phyloP scores from a whole-genome alignment of 2,329 filamentous ascomycete genomes.

The Trichophyton schoenleinii region DNA sequence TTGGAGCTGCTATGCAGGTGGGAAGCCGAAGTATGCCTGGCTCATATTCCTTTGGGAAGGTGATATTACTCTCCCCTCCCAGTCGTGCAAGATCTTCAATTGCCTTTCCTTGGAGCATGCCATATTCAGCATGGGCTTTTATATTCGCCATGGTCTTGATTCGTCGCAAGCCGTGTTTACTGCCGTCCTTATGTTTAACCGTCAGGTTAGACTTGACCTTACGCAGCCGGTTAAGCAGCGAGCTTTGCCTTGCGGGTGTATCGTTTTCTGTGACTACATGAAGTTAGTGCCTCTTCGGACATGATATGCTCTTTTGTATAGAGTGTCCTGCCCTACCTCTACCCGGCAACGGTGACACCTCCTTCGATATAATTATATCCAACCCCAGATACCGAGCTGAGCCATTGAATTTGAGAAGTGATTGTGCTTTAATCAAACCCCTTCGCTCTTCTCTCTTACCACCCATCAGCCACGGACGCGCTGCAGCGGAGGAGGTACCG shows the following conservation, averaged over 20 bases:
- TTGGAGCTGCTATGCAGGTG: constrained; percentile 32
- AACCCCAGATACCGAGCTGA: constrained; percentile 10
- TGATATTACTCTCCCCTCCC: constrained; percentile 31
- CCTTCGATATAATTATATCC: background rate
- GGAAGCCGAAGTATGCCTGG: constrained; percentile 30
- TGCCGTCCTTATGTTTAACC: constrained; percentile 15
- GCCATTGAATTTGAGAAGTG: constrained; percentile 20
- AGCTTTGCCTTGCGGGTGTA: background rate
- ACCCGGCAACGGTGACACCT: background rate
- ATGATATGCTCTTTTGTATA: background rate
- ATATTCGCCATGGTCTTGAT: constrained; percentile 30
- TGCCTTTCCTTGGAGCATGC: constrained; percentile 24
- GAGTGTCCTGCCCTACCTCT: background rate
- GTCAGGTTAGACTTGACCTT: constrained; percentile 25
- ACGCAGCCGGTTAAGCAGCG: constrained; percentile 21
- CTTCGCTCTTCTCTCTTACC: constrained; percentile 16
- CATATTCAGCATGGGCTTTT: constrained; percentile 19
- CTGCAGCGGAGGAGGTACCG: constrained; percentile 15
- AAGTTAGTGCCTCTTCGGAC: background rate
- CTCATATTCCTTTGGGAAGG: constrained; percentile 26
- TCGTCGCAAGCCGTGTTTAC: constrained; percentile 22
- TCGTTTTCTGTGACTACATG: background rate
- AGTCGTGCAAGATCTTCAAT: constrained; percentile 32
- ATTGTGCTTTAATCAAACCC: constrained; percentile 11
- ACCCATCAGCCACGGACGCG: constrained; percentile 16